These are phyloP conservation scores for Allantophomopsis cytisporea DNA, from an alignment of 2,329 filamentous ascomycete genomes.

Conservation along the genomic window DNA sequence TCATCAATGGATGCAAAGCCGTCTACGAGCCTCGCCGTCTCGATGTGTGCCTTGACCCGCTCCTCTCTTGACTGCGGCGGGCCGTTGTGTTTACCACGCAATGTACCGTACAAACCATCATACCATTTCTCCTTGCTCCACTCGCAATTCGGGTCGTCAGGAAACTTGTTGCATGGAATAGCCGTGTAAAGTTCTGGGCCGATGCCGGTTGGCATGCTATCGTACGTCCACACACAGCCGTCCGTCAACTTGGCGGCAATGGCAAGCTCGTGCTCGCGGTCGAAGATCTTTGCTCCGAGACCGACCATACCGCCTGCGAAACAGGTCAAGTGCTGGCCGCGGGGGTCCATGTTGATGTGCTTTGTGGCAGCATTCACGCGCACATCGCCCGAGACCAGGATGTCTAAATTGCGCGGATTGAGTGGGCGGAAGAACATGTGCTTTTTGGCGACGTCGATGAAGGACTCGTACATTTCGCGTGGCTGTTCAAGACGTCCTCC, in stretches of 20 bases:
- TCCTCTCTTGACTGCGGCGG: background rate
- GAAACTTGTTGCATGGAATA: slow-evolving; percentile 25
- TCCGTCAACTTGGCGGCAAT: slow-evolving; percentile 32
- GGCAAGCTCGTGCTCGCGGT: slow-evolving; percentile 28
- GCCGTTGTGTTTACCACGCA: background rate
- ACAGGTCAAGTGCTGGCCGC: slow-evolving; percentile 29
- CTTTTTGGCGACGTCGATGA: slow-evolving; percentile 43
- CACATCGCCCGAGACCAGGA: slow-evolving; percentile 41
- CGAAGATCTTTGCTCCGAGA: slow-evolving; percentile 29
- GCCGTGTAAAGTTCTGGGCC: slow-evolving; percentile 39
- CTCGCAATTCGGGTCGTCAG: slow-evolving; percentile 7
- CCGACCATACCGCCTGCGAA: slow-evolving; percentile 35
- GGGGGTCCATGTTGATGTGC: slow-evolving; percentile 21
- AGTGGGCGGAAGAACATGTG: slow-evolving; percentile 60
- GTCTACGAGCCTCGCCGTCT: slow-evolving; percentile 21
- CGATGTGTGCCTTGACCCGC: background rate
- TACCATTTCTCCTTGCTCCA: slow-evolving; percentile 9
- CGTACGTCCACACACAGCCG: slow-evolving; percentile 46
- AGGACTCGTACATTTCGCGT: slow-evolving; percentile 45
- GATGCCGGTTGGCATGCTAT: slow-evolving; percentile 36
- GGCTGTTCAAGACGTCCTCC: slow-evolving; percentile 44
- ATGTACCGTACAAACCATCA: background rate
- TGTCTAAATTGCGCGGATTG: slow-evolving; percentile 43
- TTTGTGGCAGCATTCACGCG: slow-evolving; percentile 6
- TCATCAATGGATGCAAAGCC: slow-evolving; percentile 31